phyloP scores from a whole-genome alignment of 2,329 filamentous ascomycete species.

The Zymoseptoria crescenta region DNA sequence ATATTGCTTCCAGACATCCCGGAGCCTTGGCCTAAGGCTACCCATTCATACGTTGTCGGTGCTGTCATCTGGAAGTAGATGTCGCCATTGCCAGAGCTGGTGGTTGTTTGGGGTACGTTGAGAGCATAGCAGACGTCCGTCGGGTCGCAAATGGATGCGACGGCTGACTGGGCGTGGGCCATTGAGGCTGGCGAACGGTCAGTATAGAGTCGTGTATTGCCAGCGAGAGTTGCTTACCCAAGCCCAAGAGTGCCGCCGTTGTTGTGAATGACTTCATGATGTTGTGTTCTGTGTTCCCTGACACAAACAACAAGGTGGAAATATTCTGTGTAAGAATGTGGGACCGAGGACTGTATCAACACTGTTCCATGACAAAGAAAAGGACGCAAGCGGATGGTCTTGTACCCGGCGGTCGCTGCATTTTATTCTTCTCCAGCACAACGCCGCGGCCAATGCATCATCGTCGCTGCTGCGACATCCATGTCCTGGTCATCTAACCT shows the following conservation, averaged over 20 bases:
- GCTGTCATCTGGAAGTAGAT: constrained; percentile 52
- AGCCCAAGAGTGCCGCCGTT: constrained; percentile 3
- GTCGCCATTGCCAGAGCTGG: constrained; percentile 44
- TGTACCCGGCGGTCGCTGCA: neutral
- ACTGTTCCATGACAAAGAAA: neutral
- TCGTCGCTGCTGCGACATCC: neutral
- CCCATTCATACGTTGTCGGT: constrained; percentile 47
- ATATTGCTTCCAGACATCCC: constrained; percentile 51
- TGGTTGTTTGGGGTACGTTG: constrained; percentile 48
- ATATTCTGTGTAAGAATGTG: neutral
- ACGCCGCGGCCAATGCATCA: neutral
- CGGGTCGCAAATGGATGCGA: constrained; percentile 15
- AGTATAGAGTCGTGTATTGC: neutral
- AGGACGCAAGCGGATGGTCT: neutral
- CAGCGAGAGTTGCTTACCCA: constrained; percentile 3
- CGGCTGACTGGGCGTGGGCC: constrained; percentile 14
- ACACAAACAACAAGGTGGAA: neutral
- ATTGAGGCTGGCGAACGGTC: constrained; percentile 9
- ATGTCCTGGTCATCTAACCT: neutral
- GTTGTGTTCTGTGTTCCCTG: neutral
- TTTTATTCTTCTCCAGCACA: neutral
- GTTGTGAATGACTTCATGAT: constrained; percentile 5
- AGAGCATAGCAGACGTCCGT: constrained; percentile 41
- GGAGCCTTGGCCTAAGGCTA: constrained; percentile 49
- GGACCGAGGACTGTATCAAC: neutral